Evolutionary conservation across 345 rosid species (phyloP).

Genomic region (Citrus cavaleriei): DNA sequence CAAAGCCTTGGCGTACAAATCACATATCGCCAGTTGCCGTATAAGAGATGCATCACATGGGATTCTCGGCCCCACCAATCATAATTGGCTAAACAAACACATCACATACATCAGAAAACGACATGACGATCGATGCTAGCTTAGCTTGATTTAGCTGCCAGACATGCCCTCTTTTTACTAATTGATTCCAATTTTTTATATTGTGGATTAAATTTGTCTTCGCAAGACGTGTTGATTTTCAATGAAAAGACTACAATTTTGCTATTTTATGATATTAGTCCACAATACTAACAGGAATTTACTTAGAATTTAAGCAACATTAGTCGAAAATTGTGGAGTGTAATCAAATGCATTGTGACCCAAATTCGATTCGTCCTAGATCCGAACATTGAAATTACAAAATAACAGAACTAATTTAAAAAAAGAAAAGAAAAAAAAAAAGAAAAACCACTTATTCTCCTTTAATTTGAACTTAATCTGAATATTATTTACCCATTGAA

Average conservation of each 20-base stretch:
- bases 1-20: neutral
- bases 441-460: too few relatives aligned
- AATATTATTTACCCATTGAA: too few relatives aligned
- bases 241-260: neutral
- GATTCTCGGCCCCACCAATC: neutral
- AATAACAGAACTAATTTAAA: too few relatives aligned
- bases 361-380: too few relatives aligned
- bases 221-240: too few relatives aligned
- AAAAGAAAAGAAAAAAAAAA: accelerated
- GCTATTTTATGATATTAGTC: neutral
- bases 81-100: neutral
- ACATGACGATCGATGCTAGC: neutral
- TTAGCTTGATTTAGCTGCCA: neutral
- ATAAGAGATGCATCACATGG: neutral
- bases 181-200: too few relatives aligned
- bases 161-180: neutral
- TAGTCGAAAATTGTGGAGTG: neutral
- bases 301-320: neutral
- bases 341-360: too few relatives aligned
- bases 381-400: too few relatives aligned
- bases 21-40: neutral
- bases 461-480: neutral
- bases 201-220: too few relatives aligned
- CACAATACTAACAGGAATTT: neutral
- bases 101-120: neutral